phyloP scores from a whole-genome alignment of 177 flowering plant genomes.

The Telopea speciosissima region DNA sequence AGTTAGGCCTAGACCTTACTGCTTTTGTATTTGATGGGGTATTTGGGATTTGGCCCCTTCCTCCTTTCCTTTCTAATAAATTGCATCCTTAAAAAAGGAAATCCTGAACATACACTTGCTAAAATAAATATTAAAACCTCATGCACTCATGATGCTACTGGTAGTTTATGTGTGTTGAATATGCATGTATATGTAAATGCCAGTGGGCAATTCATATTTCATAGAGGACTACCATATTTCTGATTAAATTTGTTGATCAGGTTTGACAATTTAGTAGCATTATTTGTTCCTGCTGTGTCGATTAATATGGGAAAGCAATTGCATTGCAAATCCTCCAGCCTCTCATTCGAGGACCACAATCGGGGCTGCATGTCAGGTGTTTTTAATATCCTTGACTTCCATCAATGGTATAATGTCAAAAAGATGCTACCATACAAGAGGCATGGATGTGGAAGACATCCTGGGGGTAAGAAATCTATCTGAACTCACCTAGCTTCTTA shows the following conservation, averaged over 20 bases:
- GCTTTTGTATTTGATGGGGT: no score
- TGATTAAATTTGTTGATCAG: neutral
- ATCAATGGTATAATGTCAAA: slow-evolving; percentile 38
- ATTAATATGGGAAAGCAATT: slow-evolving; percentile 35
- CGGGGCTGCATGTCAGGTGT: slow-evolving; percentile 57
- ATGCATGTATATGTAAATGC: no score
- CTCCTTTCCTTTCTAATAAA: neutral
- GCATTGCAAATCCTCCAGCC: slow-evolving; percentile 16
- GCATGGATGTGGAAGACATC: slow-evolving; percentile 20
- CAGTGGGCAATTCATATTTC: no score
- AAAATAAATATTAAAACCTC: no score
- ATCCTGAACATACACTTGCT: no score
- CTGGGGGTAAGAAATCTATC: slow-evolving; percentile 23
- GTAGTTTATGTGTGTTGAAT: no score
- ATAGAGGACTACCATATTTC: neutral
- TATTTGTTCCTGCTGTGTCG: neutral
- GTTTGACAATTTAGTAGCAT: neutral
- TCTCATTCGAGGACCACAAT: slow-evolving; percentile 19
- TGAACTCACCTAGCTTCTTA: neutral
- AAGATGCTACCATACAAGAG: slow-evolving; percentile 32
- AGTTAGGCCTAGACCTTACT: no score
- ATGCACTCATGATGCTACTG: neutral
- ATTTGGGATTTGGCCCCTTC: neutral
- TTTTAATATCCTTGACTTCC: slow-evolving; percentile 44
- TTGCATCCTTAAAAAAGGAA: neutral